Evolutionary conservation across 768 basidiomycete genomes (phyloP), one percentile per base, ranked within the genome.

Genomic region (Phylloporus sp.): DNA sequence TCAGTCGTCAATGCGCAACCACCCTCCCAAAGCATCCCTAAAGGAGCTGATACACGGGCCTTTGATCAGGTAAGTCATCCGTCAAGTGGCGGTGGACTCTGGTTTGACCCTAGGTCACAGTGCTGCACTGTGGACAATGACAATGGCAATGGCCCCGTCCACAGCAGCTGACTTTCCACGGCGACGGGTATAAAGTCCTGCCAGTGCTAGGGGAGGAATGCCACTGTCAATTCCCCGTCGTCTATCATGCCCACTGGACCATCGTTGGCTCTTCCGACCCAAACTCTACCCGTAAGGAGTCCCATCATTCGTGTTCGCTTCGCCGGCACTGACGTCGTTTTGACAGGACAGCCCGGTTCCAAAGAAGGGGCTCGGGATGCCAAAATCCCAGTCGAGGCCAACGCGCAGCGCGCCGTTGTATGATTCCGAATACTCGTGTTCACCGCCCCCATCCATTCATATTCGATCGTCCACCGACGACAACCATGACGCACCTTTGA

Each of bases 261-360:
- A 17, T 20, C 39, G 11, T 21, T 40, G 13, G 8, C 36, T 17
- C 32, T 44, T 13, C 46, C 45, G 13, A 18, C 23, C 14, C 49
- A 42, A 23, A 15, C 27, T 21, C 38, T 49, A 20, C 46, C 43
- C 5, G 61, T 58, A 37, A 5, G 61, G 34, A 5, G 61, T 44
- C 3, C 26, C 20, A 0, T 9, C 8, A 13, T 0, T 6, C 20
- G 9, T 9, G 8, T 21, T 32, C 7, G 6, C 7, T 34, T 22
- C 11, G 7, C 20, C 9, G 9, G 27, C 0, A 6, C 34, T 36
- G 21, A 60, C 4, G 20, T n/a, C 28, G 8, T 26, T 39, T 44
- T 6, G 0, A 22, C 36, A 62, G 58, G 44, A 50, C 18, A 20
- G 22, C 14, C 37, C 45, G 13, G 17, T 42, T 31, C 43, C 54